Conservation (phyloP, 352 stramenopile species). For the Phytopythium litorale region DNA sequence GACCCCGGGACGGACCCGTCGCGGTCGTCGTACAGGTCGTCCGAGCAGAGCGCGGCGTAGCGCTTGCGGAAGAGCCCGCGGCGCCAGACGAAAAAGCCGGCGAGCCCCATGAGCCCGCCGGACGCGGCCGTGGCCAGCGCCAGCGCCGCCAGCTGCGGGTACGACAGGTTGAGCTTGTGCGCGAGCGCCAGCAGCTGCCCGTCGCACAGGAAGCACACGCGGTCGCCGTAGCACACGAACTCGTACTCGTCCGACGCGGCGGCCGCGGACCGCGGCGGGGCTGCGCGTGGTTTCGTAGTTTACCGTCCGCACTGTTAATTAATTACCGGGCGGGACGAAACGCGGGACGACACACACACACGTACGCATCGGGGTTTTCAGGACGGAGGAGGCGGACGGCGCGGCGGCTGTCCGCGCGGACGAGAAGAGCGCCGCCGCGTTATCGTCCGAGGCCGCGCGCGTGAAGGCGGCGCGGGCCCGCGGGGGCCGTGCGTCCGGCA, state of each 20-base stretch:
- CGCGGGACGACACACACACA: neutral
- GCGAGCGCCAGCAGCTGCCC: conserved; percentile 65
- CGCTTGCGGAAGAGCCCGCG: conserved; percentile 69
- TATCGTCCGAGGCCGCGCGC: neutral
- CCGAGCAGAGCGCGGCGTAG: conserved; percentile 63
- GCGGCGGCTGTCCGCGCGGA: neutral
- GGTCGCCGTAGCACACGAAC: conserved; percentile 76
- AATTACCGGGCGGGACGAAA: too few species aligned
- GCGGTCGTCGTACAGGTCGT: conserved; percentile 40
- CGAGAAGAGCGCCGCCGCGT: neutral
- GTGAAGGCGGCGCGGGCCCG: neutral
- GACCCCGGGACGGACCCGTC: neutral
- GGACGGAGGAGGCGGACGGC: neutral
- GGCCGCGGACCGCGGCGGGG: neutral
- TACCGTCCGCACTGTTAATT: neutral
- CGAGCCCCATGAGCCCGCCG: conserved; percentile 58
- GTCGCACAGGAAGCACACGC: conserved; percentile 67
- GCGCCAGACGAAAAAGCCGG: conserved; percentile 65
- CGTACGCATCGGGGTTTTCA: neutral
- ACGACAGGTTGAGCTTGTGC: conserved; percentile 74
- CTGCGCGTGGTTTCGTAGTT: neutral
- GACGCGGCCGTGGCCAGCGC: conserved; percentile 44
- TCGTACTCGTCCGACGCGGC: conserved; percentile 29
- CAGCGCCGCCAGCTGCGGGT: conserved; percentile 65
- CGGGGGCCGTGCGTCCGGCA: neutral